Conservation (phyloP, 140 eudicot genomes). For the Flaveria floridana region DNA sequence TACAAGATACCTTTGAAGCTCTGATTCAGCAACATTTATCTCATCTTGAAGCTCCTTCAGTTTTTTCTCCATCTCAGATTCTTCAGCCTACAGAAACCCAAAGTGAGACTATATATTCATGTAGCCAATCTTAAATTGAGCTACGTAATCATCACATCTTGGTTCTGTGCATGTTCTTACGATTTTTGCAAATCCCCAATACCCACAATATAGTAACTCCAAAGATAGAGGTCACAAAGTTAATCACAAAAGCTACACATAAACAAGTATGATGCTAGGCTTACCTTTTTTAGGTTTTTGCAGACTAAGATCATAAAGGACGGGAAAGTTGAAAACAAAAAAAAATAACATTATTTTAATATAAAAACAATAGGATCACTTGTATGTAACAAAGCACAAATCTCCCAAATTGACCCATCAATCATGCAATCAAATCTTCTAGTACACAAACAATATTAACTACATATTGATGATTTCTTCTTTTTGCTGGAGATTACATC, state of each 20-base stretch:
- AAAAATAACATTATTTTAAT: background rate
- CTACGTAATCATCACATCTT: background rate
- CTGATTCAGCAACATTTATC: slow-evolving; percentile 49
- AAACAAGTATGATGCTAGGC: background rate
- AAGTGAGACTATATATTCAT: slow-evolving; percentile 3
- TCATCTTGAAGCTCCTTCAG: slow-evolving; percentile 63
- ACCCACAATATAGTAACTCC: slow-evolving; percentile 7
- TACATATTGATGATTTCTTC: background rate
- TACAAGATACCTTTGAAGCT: slow-evolving; percentile 51
- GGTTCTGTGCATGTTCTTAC: background rate
- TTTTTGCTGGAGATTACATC: no score
- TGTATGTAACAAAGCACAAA: slow-evolving; percentile 10
- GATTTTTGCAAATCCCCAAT: background rate
- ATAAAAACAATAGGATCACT: background rate
- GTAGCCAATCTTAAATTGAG: background rate
- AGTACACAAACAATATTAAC: background rate
- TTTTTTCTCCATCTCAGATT: slow-evolving; percentile 63
- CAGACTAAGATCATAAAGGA: slow-evolving; percentile 15
- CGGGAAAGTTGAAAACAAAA: background rate
- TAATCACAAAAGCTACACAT: slow-evolving; percentile 14
- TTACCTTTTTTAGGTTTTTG: slow-evolving; percentile 11
- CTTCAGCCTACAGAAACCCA: slow-evolving; percentile 67
- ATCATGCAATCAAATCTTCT: slow-evolving; percentile 10
- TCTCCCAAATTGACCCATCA: background rate
- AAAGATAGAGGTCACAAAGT: slow-evolving; percentile 13